Percentiles rank a stretch among this genome's conserved stretches.
Evolutionary conservation across 2,329 filamentous ascomycete genomes (phyloP).

Genomic region (Claviceps africana): DNA sequence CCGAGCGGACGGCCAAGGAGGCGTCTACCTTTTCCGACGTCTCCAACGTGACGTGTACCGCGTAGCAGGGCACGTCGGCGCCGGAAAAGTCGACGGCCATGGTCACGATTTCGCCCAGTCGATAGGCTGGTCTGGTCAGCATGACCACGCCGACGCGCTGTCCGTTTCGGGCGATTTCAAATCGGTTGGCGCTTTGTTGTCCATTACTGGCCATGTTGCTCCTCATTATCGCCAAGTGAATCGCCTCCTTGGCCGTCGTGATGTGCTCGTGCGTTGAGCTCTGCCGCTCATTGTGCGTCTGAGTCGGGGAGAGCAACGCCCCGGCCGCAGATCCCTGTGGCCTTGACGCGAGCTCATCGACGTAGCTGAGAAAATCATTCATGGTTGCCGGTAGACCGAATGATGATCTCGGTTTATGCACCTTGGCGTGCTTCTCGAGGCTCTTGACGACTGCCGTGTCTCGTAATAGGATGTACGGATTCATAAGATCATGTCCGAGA

Average conservation of each 20-base stretch:
- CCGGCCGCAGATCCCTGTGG: slow-evolving; percentile 38
- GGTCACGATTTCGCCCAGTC: slow-evolving; percentile 75
- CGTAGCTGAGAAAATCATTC: slow-evolving; percentile 61
- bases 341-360: slow-evolving; percentile 57
- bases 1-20: slow-evolving; percentile 67
- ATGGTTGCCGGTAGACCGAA: slow-evolving; percentile 26
- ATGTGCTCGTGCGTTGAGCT: slow-evolving; percentile 42
- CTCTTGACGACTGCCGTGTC: slow-evolving; percentile 61
- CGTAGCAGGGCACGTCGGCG: slow-evolving; percentile 70
- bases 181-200: slow-evolving; percentile 78
- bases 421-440: slow-evolving; percentile 13
- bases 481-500: slow-evolving; percentile 86
- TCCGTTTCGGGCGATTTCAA: slow-evolving; percentile 89
- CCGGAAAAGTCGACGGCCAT: slow-evolving; percentile 73
- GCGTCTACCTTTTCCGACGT: slow-evolving; percentile 73
- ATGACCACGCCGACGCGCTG: slow-evolving; percentile 82
- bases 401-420: slow-evolving; percentile 15
- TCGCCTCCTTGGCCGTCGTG: slow-evolving; percentile 63
- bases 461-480: slow-evolving; percentile 75
- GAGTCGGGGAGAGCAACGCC: slow-evolving; percentile 61
- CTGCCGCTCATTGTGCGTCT: slow-evolving; percentile 38
- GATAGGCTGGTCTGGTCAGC: slow-evolving; percentile 74
- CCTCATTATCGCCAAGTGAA: slow-evolving; percentile 79
- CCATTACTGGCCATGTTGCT: slow-evolving; percentile 55
- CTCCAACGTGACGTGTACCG: slow-evolving; percentile 71